Evolutionary conservation across 306 rosid genomes (phyloP).

Genomic region (Urtica urens): DNA sequence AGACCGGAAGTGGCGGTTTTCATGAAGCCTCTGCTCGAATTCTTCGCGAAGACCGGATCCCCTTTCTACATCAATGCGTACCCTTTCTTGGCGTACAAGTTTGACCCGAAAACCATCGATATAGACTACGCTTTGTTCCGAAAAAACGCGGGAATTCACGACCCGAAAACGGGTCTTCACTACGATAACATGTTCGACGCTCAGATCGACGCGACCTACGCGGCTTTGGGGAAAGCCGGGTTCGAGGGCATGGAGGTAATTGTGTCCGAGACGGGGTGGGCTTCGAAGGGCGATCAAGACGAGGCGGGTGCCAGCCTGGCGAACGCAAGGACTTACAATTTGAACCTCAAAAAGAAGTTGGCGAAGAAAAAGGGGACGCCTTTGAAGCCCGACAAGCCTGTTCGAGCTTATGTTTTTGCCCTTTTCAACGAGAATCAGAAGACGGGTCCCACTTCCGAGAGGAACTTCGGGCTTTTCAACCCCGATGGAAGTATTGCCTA

Average conservation of each 20-base stretch:
- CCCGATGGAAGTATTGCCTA: slow-evolving; percentile 86
- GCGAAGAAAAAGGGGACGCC: slow-evolving; percentile 86
- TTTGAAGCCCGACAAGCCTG: slow-evolving; percentile 50
- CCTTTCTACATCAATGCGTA: slow-evolving; percentile 90
- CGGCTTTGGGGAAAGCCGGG: slow-evolving; percentile 73
- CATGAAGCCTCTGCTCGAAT: slow-evolving; percentile 73
- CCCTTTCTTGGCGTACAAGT: slow-evolving; percentile 85
- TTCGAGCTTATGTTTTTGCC: slow-evolving; percentile 70
- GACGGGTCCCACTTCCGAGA: slow-evolving; percentile 83
- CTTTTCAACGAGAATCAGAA: slow-evolving; percentile 87
- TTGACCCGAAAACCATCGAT: slow-evolving; percentile 70
- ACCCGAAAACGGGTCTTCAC: slow-evolving; percentile 64
- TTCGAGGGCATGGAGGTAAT: slow-evolving; percentile 59
- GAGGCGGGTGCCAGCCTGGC: slow-evolving; percentile 56
- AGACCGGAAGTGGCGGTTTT: slow-evolving; percentile 42
- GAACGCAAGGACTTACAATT: slow-evolving; percentile 62
- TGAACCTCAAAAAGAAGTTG: slow-evolving; percentile 42
- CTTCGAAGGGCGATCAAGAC: slow-evolving; percentile 54
- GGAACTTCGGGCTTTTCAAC: slow-evolving; percentile 85
- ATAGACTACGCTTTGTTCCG: slow-evolving; percentile 67
- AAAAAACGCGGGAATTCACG: slow-evolving; percentile 50
- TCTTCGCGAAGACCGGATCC: slow-evolving; percentile 56
- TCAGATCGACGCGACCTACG: slow-evolving; percentile 70
- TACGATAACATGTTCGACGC: slow-evolving; percentile 87
- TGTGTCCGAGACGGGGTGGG: slow-evolving; percentile 95